phyloP scores from a whole-genome alignment of 768 basidiomycete genomes.

The Pluteus cervinus region DNA sequence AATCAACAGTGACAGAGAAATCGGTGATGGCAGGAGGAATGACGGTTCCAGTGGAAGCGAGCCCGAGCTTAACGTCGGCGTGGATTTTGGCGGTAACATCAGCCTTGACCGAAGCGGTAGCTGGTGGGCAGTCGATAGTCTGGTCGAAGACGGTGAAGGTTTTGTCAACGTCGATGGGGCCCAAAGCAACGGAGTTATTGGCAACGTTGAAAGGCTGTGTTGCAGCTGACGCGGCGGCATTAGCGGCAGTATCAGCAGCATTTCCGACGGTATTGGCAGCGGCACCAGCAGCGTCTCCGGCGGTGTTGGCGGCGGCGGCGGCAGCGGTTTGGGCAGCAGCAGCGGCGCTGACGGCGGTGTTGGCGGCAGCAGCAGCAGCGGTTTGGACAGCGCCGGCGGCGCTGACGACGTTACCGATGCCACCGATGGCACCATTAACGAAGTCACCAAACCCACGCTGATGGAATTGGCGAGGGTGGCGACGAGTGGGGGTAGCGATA shows the following conservation, averaged over 20 bases:
- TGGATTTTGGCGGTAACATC: conserved; percentile 26
- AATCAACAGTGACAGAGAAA: conserved; percentile 13
- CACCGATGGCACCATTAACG: conserved; percentile 19
- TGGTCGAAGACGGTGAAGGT: conserved; percentile 24
- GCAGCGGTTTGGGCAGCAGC: not conserved
- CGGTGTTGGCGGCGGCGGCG: not conserved
- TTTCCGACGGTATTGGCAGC: not conserved
- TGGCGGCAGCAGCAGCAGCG: not conserved
- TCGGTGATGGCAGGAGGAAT: conserved; percentile 2
- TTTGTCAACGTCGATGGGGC: conserved; percentile 19
- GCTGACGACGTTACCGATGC: conserved; percentile 15
- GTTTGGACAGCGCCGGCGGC: conserved; percentile 1
- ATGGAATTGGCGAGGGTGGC: conserved; percentile 2
- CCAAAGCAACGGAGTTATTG: conserved; percentile 16
- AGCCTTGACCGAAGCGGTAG: conserved; percentile 18
- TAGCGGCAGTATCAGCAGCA: not conserved
- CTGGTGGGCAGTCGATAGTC: conserved; percentile 19
- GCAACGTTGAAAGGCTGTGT: conserved; percentile 22
- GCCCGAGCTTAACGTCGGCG: conserved; percentile 28
- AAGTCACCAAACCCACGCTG: conserved; percentile 21
- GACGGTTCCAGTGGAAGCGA: conserved; percentile 15
- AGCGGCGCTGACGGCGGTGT: not conserved
- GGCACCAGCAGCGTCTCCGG: not conserved
- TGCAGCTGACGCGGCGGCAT: conserved; percentile 4
- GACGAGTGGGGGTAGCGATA: conserved; percentile 12